These are phyloP conservation scores for Fusarium subglutinans DNA, from an alignment of 2,329 filamentous ascomycete species.

Conservation along the genomic window DNA sequence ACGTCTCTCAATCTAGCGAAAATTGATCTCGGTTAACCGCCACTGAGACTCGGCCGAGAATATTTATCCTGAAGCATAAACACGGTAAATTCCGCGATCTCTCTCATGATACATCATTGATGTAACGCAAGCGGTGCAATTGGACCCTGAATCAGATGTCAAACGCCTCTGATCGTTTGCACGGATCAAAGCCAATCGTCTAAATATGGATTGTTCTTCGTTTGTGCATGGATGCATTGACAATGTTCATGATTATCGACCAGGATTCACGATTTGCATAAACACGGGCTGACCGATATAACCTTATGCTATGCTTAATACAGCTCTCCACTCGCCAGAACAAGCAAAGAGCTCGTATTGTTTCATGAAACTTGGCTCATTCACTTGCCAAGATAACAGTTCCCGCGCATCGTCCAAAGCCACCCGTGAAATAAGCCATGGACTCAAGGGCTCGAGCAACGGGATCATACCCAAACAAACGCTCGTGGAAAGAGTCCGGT, in stretches of 20 bases:
- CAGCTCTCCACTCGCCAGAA: background rate
- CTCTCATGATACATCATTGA: background rate
- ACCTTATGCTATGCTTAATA: constrained; percentile 10
- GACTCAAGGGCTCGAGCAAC: background rate
- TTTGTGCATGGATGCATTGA: background rate
- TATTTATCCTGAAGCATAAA: background rate
- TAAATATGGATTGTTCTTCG: background rate
- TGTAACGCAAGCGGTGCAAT: background rate
- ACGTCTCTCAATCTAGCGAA: background rate
- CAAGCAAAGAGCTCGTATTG: background rate
- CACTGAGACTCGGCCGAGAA: background rate
- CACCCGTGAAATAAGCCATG: background rate
- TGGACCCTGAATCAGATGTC: background rate
- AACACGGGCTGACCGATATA: background rate
- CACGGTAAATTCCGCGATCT: background rate
- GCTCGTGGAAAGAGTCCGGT: background rate
- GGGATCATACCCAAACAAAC: constrained; percentile 22
- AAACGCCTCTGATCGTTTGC: background rate
- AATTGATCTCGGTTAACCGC: constrained; percentile 11
- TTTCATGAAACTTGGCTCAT: background rate
- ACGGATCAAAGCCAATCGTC: background rate
- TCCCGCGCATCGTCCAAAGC: background rate
- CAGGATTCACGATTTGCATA: constrained; percentile 11
- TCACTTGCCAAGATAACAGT: background rate
- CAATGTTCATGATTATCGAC: constrained; percentile 7